phyloP scores from a whole-genome alignment of 352 stramenopile species.

The Pythium diclinum region DNA sequence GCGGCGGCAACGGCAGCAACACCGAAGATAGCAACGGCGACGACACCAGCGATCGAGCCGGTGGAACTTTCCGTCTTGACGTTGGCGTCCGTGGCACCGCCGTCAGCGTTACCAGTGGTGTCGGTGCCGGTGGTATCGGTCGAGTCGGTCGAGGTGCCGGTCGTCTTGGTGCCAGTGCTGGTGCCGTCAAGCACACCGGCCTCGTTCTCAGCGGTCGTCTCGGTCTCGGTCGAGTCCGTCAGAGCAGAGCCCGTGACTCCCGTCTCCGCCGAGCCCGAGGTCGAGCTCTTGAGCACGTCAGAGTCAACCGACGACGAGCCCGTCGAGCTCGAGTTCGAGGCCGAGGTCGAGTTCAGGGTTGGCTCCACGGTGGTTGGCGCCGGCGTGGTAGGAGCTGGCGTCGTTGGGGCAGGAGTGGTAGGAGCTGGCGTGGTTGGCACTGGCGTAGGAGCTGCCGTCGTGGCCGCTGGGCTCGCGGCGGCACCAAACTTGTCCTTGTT shows the following conservation, averaged over 20 bases:
- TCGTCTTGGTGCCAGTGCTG: background rate
- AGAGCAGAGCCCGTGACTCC: background rate
- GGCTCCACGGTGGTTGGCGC: conserved; percentile 12
- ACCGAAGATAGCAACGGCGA: conserved; percentile 34
- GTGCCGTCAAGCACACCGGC: conserved; percentile 16
- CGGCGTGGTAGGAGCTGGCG: conserved; percentile 17
- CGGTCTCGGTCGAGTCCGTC: conserved; percentile 1
- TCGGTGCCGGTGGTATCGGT: background rate
- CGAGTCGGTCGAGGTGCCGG: background rate
- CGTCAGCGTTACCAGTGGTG: conserved; percentile 8
- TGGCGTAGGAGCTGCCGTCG: conserved; percentile 14
- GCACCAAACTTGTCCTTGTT: conserved; percentile 48
- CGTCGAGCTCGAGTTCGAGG: conserved; percentile 1
- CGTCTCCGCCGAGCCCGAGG: conserved; percentile 12
- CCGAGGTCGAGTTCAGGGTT: conserved; percentile 15
- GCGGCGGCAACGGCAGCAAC: conserved; percentile 46
- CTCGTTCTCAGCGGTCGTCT: conserved; percentile 20
- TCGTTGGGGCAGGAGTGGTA: conserved; percentile 14
- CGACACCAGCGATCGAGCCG: conserved; percentile 23
- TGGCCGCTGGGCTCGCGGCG: conserved; percentile 21
- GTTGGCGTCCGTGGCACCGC: conserved; percentile 33
- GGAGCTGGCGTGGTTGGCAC: conserved; percentile 12
- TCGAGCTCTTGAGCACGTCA: conserved; percentile 8
- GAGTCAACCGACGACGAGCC: conserved; percentile 14
- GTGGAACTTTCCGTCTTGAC: conserved; percentile 25